A percentile compares a stretch with the other conserved stretches of the same genome.
These are phyloP conservation scores for Eucalyptus cladocalyx DNA, from an alignment of 345 rosid genomes.

Conservation along the genomic window DNA sequence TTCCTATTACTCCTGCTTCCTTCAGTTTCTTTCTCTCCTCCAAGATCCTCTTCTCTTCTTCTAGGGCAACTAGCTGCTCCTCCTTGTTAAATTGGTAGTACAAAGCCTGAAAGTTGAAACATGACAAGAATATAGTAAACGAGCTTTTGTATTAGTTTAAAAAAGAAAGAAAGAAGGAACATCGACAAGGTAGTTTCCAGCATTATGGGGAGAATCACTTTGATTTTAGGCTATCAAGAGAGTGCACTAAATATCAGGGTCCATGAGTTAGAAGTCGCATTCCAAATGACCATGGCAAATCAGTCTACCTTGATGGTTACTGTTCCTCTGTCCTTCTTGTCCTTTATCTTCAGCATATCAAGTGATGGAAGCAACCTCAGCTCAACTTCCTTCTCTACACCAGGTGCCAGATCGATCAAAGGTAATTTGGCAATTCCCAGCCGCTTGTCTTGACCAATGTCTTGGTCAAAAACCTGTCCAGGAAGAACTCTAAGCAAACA, in stretches of 20 bases:
- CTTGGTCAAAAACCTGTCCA: slow-evolving; percentile 73
- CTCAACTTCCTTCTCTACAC: slow-evolving; percentile 38
- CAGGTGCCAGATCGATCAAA: slow-evolving; percentile 46
- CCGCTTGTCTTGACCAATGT: slow-evolving; percentile 88
- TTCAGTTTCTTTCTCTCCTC: slow-evolving; percentile 78
- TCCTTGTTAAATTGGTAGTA: slow-evolving; percentile 70
- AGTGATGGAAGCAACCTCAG: slow-evolving; percentile 73
- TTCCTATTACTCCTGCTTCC: slow-evolving; percentile 89
- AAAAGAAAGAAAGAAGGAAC: not conserved
- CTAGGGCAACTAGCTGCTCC: slow-evolving; percentile 78
- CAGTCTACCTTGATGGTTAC: slow-evolving; percentile 57
- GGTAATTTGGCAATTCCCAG: slow-evolving; percentile 75
- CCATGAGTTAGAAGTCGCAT: not conserved
- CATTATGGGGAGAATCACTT: not conserved
- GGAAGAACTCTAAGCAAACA: not conserved
- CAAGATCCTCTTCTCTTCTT: slow-evolving; percentile 76
- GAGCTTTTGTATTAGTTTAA: not conserved
- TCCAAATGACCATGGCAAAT: not conserved
- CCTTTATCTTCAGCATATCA: slow-evolving; percentile 87
- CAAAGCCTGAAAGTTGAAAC: slow-evolving; percentile 20
- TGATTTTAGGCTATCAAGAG: not conserved
- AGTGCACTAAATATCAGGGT: not conserved
- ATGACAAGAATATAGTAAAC: not conserved
- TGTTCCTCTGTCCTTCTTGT: slow-evolving; percentile 93
- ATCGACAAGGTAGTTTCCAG: not conserved